Evolutionary conservation across 2,329 filamentous ascomycete genomes (phyloP), one percentile per base, ranked within the genome.

Genomic region (Xylaria sp.): DNA sequence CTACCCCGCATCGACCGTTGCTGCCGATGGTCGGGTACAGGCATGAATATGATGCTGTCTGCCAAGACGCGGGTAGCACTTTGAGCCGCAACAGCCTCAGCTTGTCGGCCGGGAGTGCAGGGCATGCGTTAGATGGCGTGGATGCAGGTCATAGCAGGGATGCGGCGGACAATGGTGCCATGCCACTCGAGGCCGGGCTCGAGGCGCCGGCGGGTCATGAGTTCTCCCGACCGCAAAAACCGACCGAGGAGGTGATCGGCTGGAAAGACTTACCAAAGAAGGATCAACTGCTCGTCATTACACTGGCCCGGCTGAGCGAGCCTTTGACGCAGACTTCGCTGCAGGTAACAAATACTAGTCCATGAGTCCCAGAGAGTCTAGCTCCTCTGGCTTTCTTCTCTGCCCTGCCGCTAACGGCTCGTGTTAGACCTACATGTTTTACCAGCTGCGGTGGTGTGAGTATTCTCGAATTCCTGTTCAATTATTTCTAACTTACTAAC

Each of bases 241-340:
- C 56, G 2, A 49, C 69, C 4, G 67, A 68, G 53, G 57, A 69
- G 35, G 67, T 69, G 2, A 66, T 73, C 11, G 65, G 63, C 2
- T 74, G 73, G 72, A 72, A 55, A 38, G 72, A 74, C 37, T 80
- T 96, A 1, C 93, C 93, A 0, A 83, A 86, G 61, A 96, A 93
- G 76, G 82, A 86, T 47, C 92, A 96, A 76, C 83, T 96, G 19
- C 78, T 89, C 31, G 88, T 96, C 60, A 82, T 96, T 52, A 92
- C 90, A 0, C 78, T 96, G 46, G 89, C 92, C 8, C 87, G 93
- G 28, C 80, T 96, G 21, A 92, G 90, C 11, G 93, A 96, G 73
- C 92, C 92, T 3, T 79, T 96, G 37, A 90, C 92, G 0, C 91
- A 95, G 72, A 93, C 91, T 0, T 92, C 88, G 12, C 76, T 93